phyloP scores from a whole-genome alignment of 2,329 filamentous ascomycete genomes.

The Colletotrichum siamense region DNA sequence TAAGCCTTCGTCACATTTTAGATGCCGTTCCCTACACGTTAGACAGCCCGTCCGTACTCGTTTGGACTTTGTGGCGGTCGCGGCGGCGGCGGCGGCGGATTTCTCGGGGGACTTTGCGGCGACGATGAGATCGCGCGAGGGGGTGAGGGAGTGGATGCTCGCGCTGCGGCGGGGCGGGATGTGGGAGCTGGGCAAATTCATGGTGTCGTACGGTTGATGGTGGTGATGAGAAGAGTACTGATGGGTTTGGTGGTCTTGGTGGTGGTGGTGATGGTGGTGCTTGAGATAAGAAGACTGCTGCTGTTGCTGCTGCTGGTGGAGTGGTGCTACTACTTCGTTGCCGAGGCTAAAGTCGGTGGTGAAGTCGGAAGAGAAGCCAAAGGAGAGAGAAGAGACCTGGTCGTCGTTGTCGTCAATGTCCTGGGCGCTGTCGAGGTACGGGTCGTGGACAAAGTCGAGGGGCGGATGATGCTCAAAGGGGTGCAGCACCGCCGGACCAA shows the following conservation, averaged over 20 bases:
- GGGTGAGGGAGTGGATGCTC: constrained; percentile 22
- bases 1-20: constrained; percentile 85
- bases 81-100: constrained; percentile 11
- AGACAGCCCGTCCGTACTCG: constrained; percentile 89
- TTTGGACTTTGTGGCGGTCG: constrained; percentile 68
- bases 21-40: constrained; percentile 86
- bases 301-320: constrained; percentile 25
- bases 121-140: constrained; percentile 16
- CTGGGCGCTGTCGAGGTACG: not conserved
- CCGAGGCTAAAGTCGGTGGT: constrained; percentile 2
- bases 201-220: constrained; percentile 19
- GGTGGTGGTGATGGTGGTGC: constrained; percentile 26
- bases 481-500: constrained; percentile 35
- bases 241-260: constrained; percentile 26
- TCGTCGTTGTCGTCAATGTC: constrained; percentile 5
- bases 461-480: constrained; percentile 20
- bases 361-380: constrained; percentile 26
- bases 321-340: constrained; percentile 6
- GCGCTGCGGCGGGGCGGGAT: constrained; percentile 22
- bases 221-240: constrained; percentile 25
- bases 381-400: constrained; percentile 26
- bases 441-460: constrained; percentile 13
- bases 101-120: constrained; percentile 18
- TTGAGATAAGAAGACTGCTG: constrained; percentile 2
- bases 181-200: constrained; percentile 24